phyloP scores from a whole-genome alignment of 805 yeast genomes.

The Starmera dryadoides region DNA sequence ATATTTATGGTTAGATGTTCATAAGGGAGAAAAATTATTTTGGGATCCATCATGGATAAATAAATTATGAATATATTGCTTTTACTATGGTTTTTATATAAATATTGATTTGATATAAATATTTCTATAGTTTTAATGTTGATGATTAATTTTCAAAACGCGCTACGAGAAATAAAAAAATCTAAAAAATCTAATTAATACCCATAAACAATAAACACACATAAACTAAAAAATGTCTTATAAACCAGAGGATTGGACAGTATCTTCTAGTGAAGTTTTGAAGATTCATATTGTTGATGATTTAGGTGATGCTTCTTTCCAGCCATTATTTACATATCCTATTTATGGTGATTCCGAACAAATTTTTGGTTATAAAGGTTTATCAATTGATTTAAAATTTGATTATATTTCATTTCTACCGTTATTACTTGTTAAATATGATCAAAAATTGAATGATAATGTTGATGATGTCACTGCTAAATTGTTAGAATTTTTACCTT shows the following conservation, averaged over 20 bases:
- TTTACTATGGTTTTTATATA: no score
- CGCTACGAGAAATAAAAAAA: no score
- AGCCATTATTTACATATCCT: constrained; percentile 84
- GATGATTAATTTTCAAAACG: no score
- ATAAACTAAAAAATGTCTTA: constrained; percentile 22
- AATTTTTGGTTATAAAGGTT: constrained; percentile 74
- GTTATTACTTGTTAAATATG: constrained; percentile 52
- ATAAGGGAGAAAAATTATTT: constrained; percentile 38
- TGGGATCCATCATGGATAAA: constrained; percentile 77
- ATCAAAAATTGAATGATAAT: constrained; percentile 43
- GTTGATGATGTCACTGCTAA: constrained; percentile 53
- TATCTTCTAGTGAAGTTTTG: constrained; percentile 62
- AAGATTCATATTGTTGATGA: constrained; percentile 53
- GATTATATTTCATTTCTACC: constrained; percentile 74
- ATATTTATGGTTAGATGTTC: constrained; percentile 76
- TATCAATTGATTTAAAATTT: constrained; percentile 60
- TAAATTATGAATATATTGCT: constrained; percentile 3
- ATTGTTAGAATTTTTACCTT: constrained; percentile 55
- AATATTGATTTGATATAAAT: no score
- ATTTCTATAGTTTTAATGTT: no score
- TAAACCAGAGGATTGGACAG: constrained; percentile 70
- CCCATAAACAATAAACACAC: not conserved
- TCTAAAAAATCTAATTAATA: no score
- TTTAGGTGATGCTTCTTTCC: constrained; percentile 53
- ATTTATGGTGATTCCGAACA: constrained; percentile 89